Evolutionary conservation across 768 basidiomycete genomes (phyloP).

Genomic region (Mycena maculata): DNA sequence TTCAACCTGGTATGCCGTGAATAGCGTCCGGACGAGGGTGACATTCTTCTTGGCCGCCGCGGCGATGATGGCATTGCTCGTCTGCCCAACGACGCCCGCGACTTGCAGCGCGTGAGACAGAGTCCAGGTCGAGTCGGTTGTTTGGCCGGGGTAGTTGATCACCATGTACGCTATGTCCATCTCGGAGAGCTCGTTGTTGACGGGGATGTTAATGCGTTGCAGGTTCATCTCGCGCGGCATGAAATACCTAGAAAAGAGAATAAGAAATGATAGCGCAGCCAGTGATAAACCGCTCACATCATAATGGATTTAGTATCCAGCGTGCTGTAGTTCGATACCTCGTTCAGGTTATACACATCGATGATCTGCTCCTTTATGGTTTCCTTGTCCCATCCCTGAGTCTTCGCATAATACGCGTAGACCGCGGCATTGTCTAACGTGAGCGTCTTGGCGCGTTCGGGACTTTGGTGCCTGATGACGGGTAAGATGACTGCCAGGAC

Average conservation of each 20-base stretch:
- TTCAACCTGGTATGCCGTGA: slow-evolving; percentile 20
- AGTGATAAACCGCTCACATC: slow-evolving; percentile 29
- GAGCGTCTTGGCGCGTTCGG: slow-evolving; percentile 32
- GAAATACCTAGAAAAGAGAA: slow-evolving; percentile 21
- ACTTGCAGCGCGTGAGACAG: slow-evolving; percentile 24
- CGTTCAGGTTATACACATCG: slow-evolving; percentile 29
- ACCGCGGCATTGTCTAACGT: slow-evolving; percentile 32
- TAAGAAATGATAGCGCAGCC: neutral
- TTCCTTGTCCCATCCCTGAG: slow-evolving; percentile 21
- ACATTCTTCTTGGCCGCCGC: slow-evolving; percentile 9
- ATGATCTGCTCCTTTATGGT: slow-evolving; percentile 26
- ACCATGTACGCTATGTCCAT: slow-evolving; percentile 33
- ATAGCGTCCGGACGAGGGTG: slow-evolving; percentile 7
- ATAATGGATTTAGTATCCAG: slow-evolving; percentile 35
- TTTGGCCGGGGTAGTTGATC: slow-evolving; percentile 28
- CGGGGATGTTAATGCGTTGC: slow-evolving; percentile 14
- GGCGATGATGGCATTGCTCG: slow-evolving; percentile 2
- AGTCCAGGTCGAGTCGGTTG: slow-evolving; percentile 9
- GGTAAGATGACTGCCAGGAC: neutral
- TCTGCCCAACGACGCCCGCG: slow-evolving; percentile 11
- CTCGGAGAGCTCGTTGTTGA: slow-evolving; percentile 22
- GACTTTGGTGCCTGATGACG: slow-evolving; percentile 38
- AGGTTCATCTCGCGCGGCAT: slow-evolving; percentile 31
- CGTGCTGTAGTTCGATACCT: slow-evolving; percentile 34
- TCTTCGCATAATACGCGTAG: slow-evolving; percentile 21